Base-by-base conservation (phyloP, 345 rosid genomes). In the Triadica sebifera region DNA sequence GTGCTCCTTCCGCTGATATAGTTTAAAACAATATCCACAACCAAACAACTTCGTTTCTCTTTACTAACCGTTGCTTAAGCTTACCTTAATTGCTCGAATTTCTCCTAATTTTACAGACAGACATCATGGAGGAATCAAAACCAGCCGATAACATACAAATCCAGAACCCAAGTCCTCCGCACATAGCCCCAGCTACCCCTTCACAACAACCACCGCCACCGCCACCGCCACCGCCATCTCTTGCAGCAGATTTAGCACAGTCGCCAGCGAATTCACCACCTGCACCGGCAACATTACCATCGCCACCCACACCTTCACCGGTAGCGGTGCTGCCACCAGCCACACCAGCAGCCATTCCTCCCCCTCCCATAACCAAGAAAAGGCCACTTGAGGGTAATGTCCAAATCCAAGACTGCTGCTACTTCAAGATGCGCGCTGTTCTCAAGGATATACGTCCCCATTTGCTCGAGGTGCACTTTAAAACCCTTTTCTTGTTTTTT, bases 321-420 rank as follows among this genome's bases (percentile, higher is more conserved):
- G 25, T 46, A 20, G 15, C 74, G 12, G 45, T 22, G 45, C 72
- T 55, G 8, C 43, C 67, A 8, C 67, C 71, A 12, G 20, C 84
- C 8, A 73, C 81, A 13, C 71, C 66, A 8, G 25, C 45, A 3
- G 19, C 74, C 15, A 15, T 59, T 0, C 47, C 77, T 59, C 60
- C 52, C 25, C 60, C 43, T 69, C 41, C 75, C 15, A 69, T 62
- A 55, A 84, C 77, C 74, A 84, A 81, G 84, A 93, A 91, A 79
- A 85, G 90, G 64, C 69, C 86, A 4, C 84, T 81, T 60, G 97
- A 90, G 52, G 78, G 62, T 65, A 75, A 73, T 71, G 75, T 46
- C 49, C 80, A 75, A 69, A 39, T 84, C 50, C 87, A 82, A 60
- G 84, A 89, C 45, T 84, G 87, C 70, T 70, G 77, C 69, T 86